These are phyloP conservation scores for Verbena officinalis DNA, from an alignment of 257 asterid genomes.

Conservation along the genomic window DNA sequence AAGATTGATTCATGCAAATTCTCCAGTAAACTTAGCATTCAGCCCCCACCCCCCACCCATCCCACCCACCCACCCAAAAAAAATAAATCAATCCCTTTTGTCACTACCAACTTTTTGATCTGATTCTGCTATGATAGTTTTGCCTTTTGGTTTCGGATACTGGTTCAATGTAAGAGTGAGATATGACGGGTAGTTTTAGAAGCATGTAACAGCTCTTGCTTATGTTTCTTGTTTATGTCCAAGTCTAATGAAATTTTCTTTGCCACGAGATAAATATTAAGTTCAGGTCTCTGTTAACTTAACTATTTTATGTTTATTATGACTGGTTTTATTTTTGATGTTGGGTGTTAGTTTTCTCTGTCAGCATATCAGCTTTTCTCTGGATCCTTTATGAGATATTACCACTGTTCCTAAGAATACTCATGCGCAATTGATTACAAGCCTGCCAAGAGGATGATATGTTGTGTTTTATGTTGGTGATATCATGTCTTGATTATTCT, in stretches of 20 bases:
- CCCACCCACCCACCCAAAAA: too few relatives aligned
- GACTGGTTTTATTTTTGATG: not conserved
- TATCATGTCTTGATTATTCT: constrained; percentile 17
- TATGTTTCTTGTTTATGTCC: not conserved
- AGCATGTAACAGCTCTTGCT: not conserved
- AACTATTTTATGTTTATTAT: not conserved
- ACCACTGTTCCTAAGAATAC: not conserved
- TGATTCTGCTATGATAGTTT: not conserved
- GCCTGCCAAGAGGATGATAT: not conserved
- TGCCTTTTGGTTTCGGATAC: not conserved
- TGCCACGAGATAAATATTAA: not conserved
- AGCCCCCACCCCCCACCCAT: too few relatives aligned
- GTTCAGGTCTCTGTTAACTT: not conserved
- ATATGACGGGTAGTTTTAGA: not conserved
- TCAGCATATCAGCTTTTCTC: not conserved
- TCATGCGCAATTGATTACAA: not conserved
- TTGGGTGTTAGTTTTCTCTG: not conserved
- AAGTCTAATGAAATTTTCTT: not conserved
- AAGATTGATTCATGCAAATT: not conserved
- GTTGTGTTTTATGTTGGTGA: constrained; percentile 12
- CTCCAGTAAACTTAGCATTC: not conserved
- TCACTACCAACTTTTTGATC: not conserved
- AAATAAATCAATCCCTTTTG: not conserved
- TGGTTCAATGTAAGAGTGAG: not conserved
- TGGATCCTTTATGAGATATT: constrained; percentile 5